Evolutionary conservation across 2,329 filamentous ascomycete genomes (phyloP), one percentile per base, ranked within the genome.

Genomic region (Aspergillus melleus): DNA sequence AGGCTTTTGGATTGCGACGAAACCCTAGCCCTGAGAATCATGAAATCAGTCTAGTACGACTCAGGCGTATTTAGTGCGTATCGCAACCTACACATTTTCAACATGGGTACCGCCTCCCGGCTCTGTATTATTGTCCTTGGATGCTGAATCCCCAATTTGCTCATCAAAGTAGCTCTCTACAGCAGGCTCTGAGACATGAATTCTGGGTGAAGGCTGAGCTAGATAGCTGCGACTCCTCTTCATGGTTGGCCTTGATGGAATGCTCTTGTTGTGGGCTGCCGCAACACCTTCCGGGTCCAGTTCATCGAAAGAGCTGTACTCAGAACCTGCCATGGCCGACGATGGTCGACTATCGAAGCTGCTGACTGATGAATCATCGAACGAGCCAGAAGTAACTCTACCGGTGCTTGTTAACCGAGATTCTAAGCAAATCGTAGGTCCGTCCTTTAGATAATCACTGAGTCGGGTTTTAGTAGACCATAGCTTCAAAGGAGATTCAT

Each of bases 371-470:
- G 71, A 72, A 53, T 72, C 69, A 30, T 73, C 71, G 14, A 66
- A 53, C 5, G 66, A 64, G 11, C 63, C 62, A 19, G 66, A 62
- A 11, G 66, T 70, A 5, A 68, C 61, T 42, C 65, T 62, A 22
- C 53, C 61, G 10, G 64, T 65, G 11, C 53, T 60, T 44, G 70
- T 81, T 16, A 88, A 62, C 12, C 86, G 76, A 57, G 86, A 83
- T 12, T 78, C 77, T 5, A 88, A 68, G 61, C 85, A 88, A 19
- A 72, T 73, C 8, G 86, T 81, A 0, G 85, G 84, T 0, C 86
- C 86, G 24, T 83, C 83, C 3, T 74, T 70, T 1, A 88, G 66
- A 51, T 87, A 88, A 1, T 86, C 81, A 22, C 69, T 60, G 4
- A 74, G 58, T 0, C 71, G 59, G 0, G 71, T 64, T 29, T 61